Percentiles rank a stretch among this genome's conserved stretches.
Evolutionary conservation across 257 asterid genomes (phyloP).

Genomic region (Przewalskia tangutica): DNA sequence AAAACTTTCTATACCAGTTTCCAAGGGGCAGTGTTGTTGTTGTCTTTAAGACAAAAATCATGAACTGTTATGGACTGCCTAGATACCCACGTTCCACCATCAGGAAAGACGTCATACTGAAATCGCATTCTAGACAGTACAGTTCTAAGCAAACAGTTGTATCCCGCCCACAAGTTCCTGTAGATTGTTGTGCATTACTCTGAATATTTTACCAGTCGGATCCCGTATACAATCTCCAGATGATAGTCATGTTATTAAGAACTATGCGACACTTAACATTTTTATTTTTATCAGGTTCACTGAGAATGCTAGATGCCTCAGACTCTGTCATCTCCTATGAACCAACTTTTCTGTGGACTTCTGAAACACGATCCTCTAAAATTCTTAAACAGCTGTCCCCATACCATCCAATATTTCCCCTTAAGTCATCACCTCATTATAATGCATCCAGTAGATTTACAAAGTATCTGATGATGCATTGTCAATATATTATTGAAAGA

Average conservation of each 20-base stretch:
- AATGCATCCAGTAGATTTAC: background rate
- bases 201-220: constrained; percentile 64
- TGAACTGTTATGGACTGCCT: too few species aligned
- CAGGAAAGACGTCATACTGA: too few species aligned
- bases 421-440: constrained; percentile 34
- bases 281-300: constrained; percentile 29
- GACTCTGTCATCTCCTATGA: constrained; percentile 16
- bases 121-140: too few species aligned
- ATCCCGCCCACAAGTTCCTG: too few species aligned
- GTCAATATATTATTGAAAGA: background rate
- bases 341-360: constrained; percentile 30
- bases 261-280: constrained; percentile 53
- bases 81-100: too few species aligned
- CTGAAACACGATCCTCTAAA: constrained; percentile 70
- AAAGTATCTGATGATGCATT: too few species aligned
- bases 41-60: too few species aligned
- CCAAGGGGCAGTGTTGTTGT: too few species aligned
- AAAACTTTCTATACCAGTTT: too few species aligned
- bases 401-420: constrained; percentile 74
- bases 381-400: constrained; percentile 35
- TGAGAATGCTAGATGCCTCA: constrained; percentile 41
- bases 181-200: constrained; percentile 30
- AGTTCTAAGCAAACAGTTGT: too few species aligned
- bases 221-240: constrained; percentile 85
- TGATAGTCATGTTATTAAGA: constrained; percentile 65